Evolutionary conservation across 2,329 filamentous ascomycete genomes (phyloP), one percentile per base, ranked within the genome.

Genomic region (Aspergillus transmontanensis): DNA sequence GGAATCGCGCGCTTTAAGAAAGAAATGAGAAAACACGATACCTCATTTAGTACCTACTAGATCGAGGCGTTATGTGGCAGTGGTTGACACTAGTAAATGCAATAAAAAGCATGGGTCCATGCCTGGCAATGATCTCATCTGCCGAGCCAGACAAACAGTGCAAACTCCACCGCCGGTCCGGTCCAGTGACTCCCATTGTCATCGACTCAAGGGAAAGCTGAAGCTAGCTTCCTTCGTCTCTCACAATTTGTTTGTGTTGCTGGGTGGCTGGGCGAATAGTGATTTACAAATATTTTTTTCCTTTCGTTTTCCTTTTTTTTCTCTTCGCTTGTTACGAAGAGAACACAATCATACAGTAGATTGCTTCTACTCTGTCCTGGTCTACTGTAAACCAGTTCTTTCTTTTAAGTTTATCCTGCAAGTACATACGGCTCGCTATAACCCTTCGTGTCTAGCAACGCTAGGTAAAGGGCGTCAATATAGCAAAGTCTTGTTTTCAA

Each of bases 91-190:
- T 16, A 28, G 12, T 39, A 41, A 36, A 41, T 26, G 54, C 32
- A 32, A n/a, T 59, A 39, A 50, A 57, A 48, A 53, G 30, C 36
- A 36, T 56, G 51, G 39, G 48, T 54, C 53, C 9, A 51, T 32
- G 48, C 48, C 50, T 56, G 61, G 41, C 61, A 50, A 70, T 71
- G 68, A 71, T 67, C 64, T 71, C 68, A 71, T 66, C 32, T 45
- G 61, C 43, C 48, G 60, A 54, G 48, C 19, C 7, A 62, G 59
- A 65, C 73, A 76, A 76, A 75, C 74, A 71, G 59, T 75, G 73
- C 72, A 75, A 75, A 76, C 55, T 14, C 63, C 66, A 63, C 68
- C 68, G 65, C 53, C 51, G 36, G 53, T 57, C 53, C 53, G 36
- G 53, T 57, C 59, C 53, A 61, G 59, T 61, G 53, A 36, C 45